A percentile compares a stretch with the other conserved stretches of the same genome.
phyloP scores from a whole-genome alignment of 768 basidiomycete species.

The Dendrothele bispora region DNA sequence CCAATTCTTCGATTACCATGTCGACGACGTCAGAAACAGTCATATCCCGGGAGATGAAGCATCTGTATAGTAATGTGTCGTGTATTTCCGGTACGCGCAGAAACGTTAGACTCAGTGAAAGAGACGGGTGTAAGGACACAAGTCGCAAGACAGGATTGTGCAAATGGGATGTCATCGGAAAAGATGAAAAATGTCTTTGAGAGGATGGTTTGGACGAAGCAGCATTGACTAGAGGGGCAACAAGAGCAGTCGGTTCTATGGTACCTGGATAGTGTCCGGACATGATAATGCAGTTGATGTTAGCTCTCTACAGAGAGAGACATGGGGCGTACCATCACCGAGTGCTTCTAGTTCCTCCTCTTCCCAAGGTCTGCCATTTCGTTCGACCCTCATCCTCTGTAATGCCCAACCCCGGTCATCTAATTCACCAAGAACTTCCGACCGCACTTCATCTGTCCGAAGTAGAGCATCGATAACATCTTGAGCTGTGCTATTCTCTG shows the following conservation, averaged over 20 bases:
- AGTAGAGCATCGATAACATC: slow-evolving; percentile 59
- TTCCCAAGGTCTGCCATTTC: slow-evolving; percentile 64
- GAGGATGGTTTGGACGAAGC: slow-evolving; percentile 31
- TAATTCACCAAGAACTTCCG: slow-evolving; percentile 57
- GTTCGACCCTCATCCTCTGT: slow-evolving; percentile 61
- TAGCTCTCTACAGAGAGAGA: not conserved
- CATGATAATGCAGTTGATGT: not conserved
- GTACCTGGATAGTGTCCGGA: slow-evolving; percentile 40
- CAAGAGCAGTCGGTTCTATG: slow-evolving; percentile 38
- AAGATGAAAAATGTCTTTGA: slow-evolving; percentile 65
- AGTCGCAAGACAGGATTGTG: slow-evolving; percentile 68
- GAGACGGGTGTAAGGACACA: slow-evolving; percentile 64
- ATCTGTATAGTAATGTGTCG: slow-evolving; percentile 66
- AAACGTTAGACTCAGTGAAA: slow-evolving; percentile 56
- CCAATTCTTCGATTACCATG: slow-evolving; percentile 59
- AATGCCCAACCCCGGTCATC: slow-evolving; percentile 67
- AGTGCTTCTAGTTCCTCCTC: slow-evolving; percentile 67
- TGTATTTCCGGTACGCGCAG: slow-evolving; percentile 74
- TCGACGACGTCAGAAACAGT: slow-evolving; percentile 58
- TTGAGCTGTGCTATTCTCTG: slow-evolving; percentile 50
- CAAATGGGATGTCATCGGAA: slow-evolving; percentile 66
- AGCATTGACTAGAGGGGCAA: slow-evolving; percentile 55
- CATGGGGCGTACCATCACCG: slow-evolving; percentile 53
- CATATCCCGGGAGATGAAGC: slow-evolving; percentile 60
- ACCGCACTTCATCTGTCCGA: slow-evolving; percentile 38